Conservation (phyloP, 2,329 filamentous ascomycete species). For the Trichoderma afroharzianum region DNA sequence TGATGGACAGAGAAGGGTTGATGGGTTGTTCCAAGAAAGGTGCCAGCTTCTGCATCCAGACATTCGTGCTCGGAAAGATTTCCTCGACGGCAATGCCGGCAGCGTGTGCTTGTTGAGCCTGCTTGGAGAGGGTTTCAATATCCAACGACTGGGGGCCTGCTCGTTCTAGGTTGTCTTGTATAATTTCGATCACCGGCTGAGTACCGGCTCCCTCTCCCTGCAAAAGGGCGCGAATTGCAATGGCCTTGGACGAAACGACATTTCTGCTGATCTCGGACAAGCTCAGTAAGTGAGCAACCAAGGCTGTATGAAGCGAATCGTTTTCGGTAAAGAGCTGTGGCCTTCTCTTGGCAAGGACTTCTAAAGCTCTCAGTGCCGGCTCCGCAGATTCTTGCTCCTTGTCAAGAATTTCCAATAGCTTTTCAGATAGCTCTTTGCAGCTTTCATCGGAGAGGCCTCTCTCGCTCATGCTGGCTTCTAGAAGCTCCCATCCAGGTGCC, state of each 20-base stretch:
- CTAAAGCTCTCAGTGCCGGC: constrained; percentile 42
- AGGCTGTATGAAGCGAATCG: constrained; percentile 43
- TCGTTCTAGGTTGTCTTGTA: constrained; percentile 53
- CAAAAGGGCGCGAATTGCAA: constrained; percentile 43
- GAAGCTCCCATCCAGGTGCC: constrained; percentile 40
- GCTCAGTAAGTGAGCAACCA: constrained; percentile 52
- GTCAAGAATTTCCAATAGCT: constrained; percentile 31
- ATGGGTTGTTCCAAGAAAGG: constrained; percentile 49
- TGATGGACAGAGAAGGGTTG: constrained; percentile 66
- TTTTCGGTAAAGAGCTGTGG: constrained; percentile 44
- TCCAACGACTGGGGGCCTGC: constrained; percentile 48
- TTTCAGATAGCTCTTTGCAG: constrained; percentile 34
- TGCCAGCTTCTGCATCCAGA: constrained; percentile 64
- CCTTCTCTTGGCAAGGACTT: constrained; percentile 44
- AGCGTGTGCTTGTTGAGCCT: constrained; percentile 35
- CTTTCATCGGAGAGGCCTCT: constrained; percentile 37
- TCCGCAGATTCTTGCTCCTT: constrained; percentile 28
- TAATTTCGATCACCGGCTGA: constrained; percentile 47
- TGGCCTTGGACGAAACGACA: constrained; percentile 38
- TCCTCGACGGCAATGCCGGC: constrained; percentile 34
- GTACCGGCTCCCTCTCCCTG: constrained; percentile 42
- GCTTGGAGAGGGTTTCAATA: constrained; percentile 24
- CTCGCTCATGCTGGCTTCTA: constrained; percentile 46
- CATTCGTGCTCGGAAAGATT: constrained; percentile 59
- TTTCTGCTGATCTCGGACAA: constrained; percentile 48